Percentiles rank a stretch among this genome's conserved stretches.
Conservation (phyloP, 2,329 filamentous ascomycete genomes). For the Thielaviopsis populi region DNA sequence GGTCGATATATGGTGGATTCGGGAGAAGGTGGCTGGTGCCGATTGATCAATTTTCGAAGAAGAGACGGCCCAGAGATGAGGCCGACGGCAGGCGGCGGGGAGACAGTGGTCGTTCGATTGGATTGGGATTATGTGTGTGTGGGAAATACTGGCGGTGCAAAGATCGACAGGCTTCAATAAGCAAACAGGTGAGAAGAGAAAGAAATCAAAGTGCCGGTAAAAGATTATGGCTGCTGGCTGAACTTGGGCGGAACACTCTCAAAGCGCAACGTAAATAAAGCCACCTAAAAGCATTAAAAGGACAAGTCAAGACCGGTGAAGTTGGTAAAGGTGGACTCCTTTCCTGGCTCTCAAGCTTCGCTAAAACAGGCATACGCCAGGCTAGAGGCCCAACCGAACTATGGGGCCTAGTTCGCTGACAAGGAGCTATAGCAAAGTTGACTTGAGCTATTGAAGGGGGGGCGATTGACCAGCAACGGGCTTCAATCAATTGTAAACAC, state of each 20-base stretch:
- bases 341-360: background rate
- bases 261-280: background rate
- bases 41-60: background rate
- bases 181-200: background rate
- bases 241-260: background rate
- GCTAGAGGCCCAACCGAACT: conserved; percentile 1
- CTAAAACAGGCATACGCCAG: background rate
- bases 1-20: background rate
- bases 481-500: background rate
- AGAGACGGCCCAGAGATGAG: background rate
- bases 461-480: no score
- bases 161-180: background rate
- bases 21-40: background rate
- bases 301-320: background rate
- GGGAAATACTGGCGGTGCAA: background rate
- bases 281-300: background rate
- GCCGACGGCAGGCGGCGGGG: background rate
- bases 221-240: background rate
- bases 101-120: background rate
- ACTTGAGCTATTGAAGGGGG: background rate
- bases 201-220: background rate
- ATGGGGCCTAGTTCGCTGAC: background rate
- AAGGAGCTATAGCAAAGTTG: background rate
- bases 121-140: background rate
- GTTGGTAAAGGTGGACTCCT: background rate